phyloP scores from a whole-genome alignment of 129 eudicot genomes.

The Smallanthus sonchifolius region DNA sequence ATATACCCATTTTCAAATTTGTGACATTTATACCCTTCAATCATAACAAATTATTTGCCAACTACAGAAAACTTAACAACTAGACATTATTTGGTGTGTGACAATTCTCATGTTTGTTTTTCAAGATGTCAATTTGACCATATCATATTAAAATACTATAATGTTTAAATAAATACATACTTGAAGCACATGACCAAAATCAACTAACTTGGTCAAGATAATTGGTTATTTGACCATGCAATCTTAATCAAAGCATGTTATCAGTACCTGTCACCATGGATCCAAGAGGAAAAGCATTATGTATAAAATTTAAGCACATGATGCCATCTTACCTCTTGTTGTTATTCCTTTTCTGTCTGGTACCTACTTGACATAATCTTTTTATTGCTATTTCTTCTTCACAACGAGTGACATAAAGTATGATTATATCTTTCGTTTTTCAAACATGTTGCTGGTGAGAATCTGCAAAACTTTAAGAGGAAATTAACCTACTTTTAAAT shows the following conservation, averaged over 20 bases:
- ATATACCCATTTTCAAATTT: too few species aligned
- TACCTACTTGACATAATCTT: conserved; percentile 21
- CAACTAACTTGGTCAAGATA: conserved; percentile 18
- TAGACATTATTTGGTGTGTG: conserved; percentile 25
- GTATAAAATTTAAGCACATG: conserved; percentile 11
- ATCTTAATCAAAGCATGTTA: conserved; percentile 21
- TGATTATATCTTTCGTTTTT: conserved; percentile 6
- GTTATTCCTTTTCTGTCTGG: conserved; percentile 16
- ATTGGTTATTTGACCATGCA: conserved; percentile 15
- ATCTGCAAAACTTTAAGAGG: background rate
- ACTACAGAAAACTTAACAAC: conserved; percentile 18
- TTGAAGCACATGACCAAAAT: conserved; percentile 25
- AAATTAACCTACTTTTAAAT: background rate
- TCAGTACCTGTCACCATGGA: conserved; percentile 11
- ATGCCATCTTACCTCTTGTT: conserved; percentile 18
- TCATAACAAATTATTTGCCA: conserved; percentile 16
- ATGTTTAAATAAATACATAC: conserved; percentile 18
- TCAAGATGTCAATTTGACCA: conserved; percentile 26
- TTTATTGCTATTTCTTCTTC: background rate
- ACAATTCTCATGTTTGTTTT: conserved; percentile 10
- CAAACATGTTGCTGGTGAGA: background rate
- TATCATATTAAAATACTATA: background rate
- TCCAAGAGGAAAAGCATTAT: conserved; percentile 11
- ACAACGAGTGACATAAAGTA: background rate
- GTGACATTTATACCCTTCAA: too few species aligned